Percentiles rank a stretch among this genome's conserved stretches.
phyloP scores from a whole-genome alignment of 164 flowering plant species.

The Echeveria elegans region DNA sequence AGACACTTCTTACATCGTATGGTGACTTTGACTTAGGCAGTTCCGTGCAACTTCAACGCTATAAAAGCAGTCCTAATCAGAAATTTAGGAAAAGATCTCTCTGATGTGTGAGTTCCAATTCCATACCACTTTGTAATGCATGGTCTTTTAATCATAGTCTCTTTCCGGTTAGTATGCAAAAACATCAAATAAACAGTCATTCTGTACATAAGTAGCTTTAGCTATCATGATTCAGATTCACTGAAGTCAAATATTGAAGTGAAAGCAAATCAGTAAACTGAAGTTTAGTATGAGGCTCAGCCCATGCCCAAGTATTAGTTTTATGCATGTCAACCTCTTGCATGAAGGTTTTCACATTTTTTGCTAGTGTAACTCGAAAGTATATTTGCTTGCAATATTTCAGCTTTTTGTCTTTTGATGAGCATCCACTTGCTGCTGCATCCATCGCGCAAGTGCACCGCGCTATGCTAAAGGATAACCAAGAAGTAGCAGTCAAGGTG shows the following conservation, averaged over 20 bases:
- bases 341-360: neutral
- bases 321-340: neutral
- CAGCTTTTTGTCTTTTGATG: slow-evolving; percentile 77
- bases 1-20: slow-evolving; percentile 9
- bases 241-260: too few species aligned
- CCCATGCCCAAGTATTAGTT: too few species aligned
- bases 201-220: too few species aligned
- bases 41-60: slow-evolving; percentile 57
- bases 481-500: slow-evolving; percentile 92
- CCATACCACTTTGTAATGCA: neutral
- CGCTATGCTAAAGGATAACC: slow-evolving; percentile 47
- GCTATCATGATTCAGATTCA: too few species aligned
- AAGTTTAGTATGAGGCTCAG: too few species aligned
- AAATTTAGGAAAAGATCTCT: slow-evolving; percentile 46
- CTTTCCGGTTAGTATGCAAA: neutral
- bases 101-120: slow-evolving; percentile 55
- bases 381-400: slow-evolving; percentile 11
- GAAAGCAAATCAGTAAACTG: too few species aligned
- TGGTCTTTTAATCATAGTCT: neutral
- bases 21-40: slow-evolving; percentile 43
- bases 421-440: slow-evolving; percentile 90
- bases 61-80: slow-evolving; percentile 48
- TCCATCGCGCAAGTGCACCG: slow-evolving; percentile 96
- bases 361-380: slow-evolving; percentile 1
- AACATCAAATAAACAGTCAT: too few species aligned